phyloP scores from a whole-genome alignment of 805 yeast genomes.

The Ogataea populi-albae region DNA sequence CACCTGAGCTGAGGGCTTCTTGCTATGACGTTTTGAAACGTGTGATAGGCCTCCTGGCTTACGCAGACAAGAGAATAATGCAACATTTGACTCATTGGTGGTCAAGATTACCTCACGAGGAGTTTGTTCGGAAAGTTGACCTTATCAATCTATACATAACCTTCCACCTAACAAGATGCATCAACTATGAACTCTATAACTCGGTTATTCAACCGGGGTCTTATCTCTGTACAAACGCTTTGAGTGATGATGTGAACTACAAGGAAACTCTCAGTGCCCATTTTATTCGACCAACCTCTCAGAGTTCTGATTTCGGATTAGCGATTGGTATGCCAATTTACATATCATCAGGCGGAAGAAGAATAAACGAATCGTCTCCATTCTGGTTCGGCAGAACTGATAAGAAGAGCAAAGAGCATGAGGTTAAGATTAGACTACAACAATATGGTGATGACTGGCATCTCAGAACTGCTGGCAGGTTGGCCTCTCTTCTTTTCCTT shows the following conservation, averaged over 20 bases:
- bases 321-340: constrained; percentile 26
- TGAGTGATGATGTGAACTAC: constrained; percentile 31
- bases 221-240: constrained; percentile 12
- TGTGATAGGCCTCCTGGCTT: constrained; percentile 63
- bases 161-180: constrained; percentile 61
- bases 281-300: constrained; percentile 26
- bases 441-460: constrained; percentile 85
- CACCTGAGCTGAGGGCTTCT: constrained; percentile 51
- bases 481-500: constrained; percentile 51
- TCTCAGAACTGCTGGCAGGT: constrained; percentile 59
- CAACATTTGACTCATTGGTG: constrained; percentile 54
- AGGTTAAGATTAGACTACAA: constrained; percentile 43
- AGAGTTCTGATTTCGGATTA: constrained; percentile 25
- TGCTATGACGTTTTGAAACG: constrained; percentile 72
- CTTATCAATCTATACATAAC: constrained; percentile 74
- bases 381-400: constrained; percentile 17
- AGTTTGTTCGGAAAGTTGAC: constrained; percentile 56
- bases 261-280: constrained; percentile 25
- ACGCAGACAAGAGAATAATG: constrained; percentile 38
- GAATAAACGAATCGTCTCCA: constrained; percentile 7
- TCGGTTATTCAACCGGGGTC: constrained; percentile 21
- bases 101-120: constrained; percentile 39
- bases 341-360: constrained; percentile 19
- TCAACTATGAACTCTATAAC: constrained; percentile 33
- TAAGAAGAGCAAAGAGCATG: constrained; percentile 17